These are phyloP conservation scores for Tetracladium setigerum DNA, from an alignment of 495 filamentous ascomycete genomes.

Conservation along the genomic window DNA sequence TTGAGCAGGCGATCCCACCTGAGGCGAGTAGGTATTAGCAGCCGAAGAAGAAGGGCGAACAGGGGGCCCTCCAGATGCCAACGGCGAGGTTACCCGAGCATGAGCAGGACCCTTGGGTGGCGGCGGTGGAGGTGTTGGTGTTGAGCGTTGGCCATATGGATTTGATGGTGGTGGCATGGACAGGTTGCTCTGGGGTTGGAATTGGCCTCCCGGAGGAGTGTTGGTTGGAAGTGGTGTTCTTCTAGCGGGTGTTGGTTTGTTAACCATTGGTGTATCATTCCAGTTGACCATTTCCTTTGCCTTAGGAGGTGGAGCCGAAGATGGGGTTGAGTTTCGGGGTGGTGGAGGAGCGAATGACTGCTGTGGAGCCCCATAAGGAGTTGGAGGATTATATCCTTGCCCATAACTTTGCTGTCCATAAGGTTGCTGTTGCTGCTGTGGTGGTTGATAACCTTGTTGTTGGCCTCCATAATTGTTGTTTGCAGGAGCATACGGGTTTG, in stretches of 20 bases:
- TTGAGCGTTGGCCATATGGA: slow-evolving; percentile 35
- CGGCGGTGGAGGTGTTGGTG: slow-evolving; percentile 45
- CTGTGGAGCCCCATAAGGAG: slow-evolving; percentile 24
- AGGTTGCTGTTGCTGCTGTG: slow-evolving; percentile 9
- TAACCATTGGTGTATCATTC: slow-evolving; percentile 92
- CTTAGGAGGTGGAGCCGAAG: slow-evolving; percentile 58
- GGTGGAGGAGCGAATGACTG: slow-evolving; percentile 11
- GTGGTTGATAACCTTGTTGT: slow-evolving; percentile 16
- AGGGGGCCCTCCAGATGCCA: slow-evolving; percentile 37
- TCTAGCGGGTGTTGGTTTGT: slow-evolving; percentile 61
- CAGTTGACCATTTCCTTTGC: slow-evolving; percentile 67
- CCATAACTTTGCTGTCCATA: slow-evolving; percentile 6
- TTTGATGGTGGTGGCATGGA: slow-evolving; percentile 35
- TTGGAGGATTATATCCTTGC: background rate
- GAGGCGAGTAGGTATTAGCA: slow-evolving; percentile 67
- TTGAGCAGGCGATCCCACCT: slow-evolving; percentile 37
- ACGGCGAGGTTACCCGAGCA: slow-evolving; percentile 45
- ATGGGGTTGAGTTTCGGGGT: slow-evolving; percentile 47
- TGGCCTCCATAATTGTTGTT: slow-evolving; percentile 23
- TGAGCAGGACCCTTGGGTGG: slow-evolving; percentile 49
- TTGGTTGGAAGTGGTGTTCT: slow-evolving; percentile 58
- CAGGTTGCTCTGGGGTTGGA: slow-evolving; percentile 48
- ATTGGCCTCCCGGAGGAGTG: slow-evolving; percentile 55
- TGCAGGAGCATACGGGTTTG: slow-evolving; percentile 57
- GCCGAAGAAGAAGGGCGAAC: slow-evolving; percentile 47